Conservation (phyloP, 106 monocot species). For the Dendrobium nobile region DNA sequence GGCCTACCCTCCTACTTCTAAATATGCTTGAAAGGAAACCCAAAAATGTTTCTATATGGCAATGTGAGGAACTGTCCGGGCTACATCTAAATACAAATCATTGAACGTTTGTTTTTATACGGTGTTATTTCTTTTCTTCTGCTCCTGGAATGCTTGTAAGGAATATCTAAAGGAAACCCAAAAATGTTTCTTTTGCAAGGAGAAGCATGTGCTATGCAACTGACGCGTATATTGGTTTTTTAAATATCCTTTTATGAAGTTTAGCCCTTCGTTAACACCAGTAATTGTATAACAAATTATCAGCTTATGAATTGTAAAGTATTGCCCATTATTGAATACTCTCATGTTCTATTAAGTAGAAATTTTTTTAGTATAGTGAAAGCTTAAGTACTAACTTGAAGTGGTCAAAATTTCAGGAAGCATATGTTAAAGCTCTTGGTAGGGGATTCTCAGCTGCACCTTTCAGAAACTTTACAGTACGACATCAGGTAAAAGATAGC, state of each 20-base stretch:
- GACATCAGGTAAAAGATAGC: conserved; percentile 21
- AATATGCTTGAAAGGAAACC: no score
- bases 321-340: neutral
- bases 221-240: neutral
- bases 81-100: no score
- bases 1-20: no score
- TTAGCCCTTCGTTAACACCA: neutral
- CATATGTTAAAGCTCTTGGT: conserved; percentile 95
- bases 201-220: neutral
- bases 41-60: no score
- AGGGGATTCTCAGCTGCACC: conserved; percentile 87
- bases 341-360: neutral
- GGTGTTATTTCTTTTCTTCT: no score
- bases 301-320: neutral
- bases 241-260: neutral
- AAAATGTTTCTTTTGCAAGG: neutral
- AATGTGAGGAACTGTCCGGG: no score
- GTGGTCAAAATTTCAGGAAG: conserved; percentile 37
- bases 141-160: no score
- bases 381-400: neutral
- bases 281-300: neutral
- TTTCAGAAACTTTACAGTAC: conserved; percentile 66
- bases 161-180: neutral
- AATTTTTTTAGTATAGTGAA: neutral
- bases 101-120: no score